A percentile compares a stretch with the other conserved stretches of the same genome.
Evolutionary conservation across 2,329 filamentous ascomycete species (phyloP).

Genomic region (Sclerotinia nivalis): DNA sequence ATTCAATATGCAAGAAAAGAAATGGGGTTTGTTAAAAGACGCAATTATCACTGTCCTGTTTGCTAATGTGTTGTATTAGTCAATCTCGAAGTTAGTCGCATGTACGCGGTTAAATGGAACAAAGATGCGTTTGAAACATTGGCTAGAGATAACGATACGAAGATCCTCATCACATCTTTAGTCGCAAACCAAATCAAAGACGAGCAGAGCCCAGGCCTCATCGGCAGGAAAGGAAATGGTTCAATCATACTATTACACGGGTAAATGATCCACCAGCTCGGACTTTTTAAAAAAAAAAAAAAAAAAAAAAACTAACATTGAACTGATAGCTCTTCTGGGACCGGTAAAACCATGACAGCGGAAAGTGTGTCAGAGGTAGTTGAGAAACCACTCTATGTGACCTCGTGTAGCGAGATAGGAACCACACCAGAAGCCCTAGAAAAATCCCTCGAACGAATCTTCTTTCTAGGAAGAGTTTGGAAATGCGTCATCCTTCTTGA

Average conservation of each 20-base stretch:
- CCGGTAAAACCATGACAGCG: constrained; percentile 20
- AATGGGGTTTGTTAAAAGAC: constrained; percentile 15
- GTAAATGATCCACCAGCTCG: not conserved
- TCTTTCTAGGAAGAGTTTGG: constrained; percentile 19
- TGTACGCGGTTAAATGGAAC: constrained; percentile 21
- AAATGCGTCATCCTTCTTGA: constrained; percentile 22
- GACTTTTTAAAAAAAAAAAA: not conserved
- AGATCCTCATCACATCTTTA: constrained; percentile 17
- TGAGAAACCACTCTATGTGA: constrained; percentile 16
- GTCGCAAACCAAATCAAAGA: constrained; percentile 22
- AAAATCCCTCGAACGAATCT: constrained; percentile 13
- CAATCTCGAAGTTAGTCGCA: constrained; percentile 22
- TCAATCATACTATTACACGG: constrained; percentile 21
- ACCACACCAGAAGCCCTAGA: constrained; percentile 8
- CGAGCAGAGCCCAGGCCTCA: constrained; percentile 1
- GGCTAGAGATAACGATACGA: constrained; percentile 13
- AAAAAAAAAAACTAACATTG: not conserved
- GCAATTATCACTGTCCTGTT: not conserved
- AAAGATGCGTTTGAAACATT: constrained; percentile 22
- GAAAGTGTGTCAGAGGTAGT: constrained; percentile 20
- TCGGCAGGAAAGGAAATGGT: constrained; percentile 12
- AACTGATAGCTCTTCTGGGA: constrained; percentile 14
- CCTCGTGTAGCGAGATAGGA: constrained; percentile 17
- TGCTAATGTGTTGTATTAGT: constrained; percentile 10
- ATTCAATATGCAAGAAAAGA: constrained; percentile 22